Evolutionary conservation across 495 filamentous ascomycete genomes (phyloP), one percentile per base, ranked within the genome.

Genomic region (Massariosphaeria phaeospora): DNA sequence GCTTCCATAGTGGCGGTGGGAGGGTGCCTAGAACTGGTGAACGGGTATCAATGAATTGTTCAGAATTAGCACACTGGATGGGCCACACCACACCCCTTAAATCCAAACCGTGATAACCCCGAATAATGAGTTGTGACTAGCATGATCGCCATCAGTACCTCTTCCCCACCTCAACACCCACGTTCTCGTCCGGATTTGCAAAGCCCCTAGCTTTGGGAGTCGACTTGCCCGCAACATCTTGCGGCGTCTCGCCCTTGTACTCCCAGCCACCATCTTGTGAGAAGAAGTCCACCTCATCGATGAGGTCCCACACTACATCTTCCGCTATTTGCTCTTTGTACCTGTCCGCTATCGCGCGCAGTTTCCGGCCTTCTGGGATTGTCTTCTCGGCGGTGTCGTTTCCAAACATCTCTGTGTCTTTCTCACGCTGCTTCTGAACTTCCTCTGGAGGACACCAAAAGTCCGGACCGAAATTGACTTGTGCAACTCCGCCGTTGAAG

Each of bases 311-410:
- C 31, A 91, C 74, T 7, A 96, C 78, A 66, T 97, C 94, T 70
- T 99, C 94, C 2, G 85, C 91, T 57, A 97, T 91, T 72, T 96
- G 91, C 67, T 97, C 93, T 62, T 87, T 79, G 69, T 89, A 97
- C 10, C 93, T 78, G 51, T 95, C 90, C 5, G 80, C 76, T 20
- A 95, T 75, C 1, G 86, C 72, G 27, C 76, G 73, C 2, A 88
- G 43, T 68, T 20, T 64, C 63, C 48, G 71, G 18, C 70, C 55
- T 56, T 66, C 63, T 1, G 42, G 43, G 20, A 60, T 39, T 18
- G 2, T 25, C 58, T 47, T 33, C 48, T 43, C 45, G 25, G 23
- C 23, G 8, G 56, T 48, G 17, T 55, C 59, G 20, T 20, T 44
- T 6, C 67, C 77, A 9, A 67, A 66, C 78, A 82, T 81, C 8